These are phyloP conservation scores for Amanita rimosa DNA, from an alignment of 768 basidiomycete species.

Conservation along the genomic window DNA sequence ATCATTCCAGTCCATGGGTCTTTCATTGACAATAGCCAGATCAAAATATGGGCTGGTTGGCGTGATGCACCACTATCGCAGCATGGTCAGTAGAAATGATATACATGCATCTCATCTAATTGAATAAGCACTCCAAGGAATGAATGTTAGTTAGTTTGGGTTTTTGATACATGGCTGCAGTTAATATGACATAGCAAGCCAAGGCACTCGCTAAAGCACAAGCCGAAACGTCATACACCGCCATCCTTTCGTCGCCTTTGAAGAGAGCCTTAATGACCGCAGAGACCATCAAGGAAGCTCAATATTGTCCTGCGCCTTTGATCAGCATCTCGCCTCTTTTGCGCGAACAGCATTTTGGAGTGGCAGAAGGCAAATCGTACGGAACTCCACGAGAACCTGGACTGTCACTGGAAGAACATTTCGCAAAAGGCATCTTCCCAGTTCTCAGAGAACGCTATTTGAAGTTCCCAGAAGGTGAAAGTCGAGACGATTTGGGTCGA, in stretches of 20 bases:
- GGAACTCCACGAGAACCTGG: slow-evolving; percentile 17
- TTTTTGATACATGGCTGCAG: not conserved
- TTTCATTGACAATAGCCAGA: slow-evolving; percentile 10
- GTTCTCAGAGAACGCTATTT: slow-evolving; percentile 29
- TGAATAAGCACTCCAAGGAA: slow-evolving; percentile 25
- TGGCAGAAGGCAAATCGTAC: slow-evolving; percentile 55
- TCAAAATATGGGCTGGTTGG: slow-evolving; percentile 62
- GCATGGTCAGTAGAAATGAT: slow-evolving; percentile 38
- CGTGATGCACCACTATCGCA: slow-evolving; percentile 63
- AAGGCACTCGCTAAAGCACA: slow-evolving; percentile 48
- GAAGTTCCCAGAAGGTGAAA: slow-evolving; percentile 65
- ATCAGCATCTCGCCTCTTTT: slow-evolving; percentile 39
- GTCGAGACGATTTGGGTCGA: slow-evolving; percentile 44
- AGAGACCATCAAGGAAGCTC: slow-evolving; percentile 36
- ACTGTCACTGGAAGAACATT: slow-evolving; percentile 34
- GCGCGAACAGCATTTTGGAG: slow-evolving; percentile 61
- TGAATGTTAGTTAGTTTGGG: slow-evolving; percentile 27
- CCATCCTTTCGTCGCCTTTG: slow-evolving; percentile 58
- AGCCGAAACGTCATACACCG: slow-evolving; percentile 31
- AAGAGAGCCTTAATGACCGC: slow-evolving; percentile 57
- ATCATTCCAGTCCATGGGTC: slow-evolving; percentile 5
- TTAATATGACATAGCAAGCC: slow-evolving; percentile 36
- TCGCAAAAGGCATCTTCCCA: slow-evolving; percentile 43
- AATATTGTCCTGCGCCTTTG: slow-evolving; percentile 32
- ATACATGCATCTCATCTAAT: not conserved